Evolutionary conservation across 2,329 filamentous ascomycete genomes (phyloP).

Genomic region (Nigrospora sphaerica): DNA sequence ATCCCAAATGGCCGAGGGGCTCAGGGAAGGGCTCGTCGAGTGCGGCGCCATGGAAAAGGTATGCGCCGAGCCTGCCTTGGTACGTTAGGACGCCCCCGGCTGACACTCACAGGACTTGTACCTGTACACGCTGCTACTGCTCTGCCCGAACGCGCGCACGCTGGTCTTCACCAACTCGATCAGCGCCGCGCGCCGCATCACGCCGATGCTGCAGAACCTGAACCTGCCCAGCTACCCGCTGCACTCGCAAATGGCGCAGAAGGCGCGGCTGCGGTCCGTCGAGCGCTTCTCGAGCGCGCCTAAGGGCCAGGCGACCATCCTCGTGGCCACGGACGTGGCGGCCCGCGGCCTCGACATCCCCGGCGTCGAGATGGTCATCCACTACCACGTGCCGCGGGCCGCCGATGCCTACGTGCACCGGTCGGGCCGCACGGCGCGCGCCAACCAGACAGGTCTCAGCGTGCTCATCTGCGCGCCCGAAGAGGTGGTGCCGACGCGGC

Average conservation of each 20-base stretch:
- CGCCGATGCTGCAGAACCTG: constrained; percentile 77
- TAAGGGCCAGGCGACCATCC: constrained; percentile 50
- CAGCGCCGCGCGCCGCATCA: constrained; percentile 78
- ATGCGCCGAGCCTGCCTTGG: constrained; percentile 9
- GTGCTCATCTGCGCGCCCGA: constrained; percentile 87
- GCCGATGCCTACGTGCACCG: constrained; percentile 94
- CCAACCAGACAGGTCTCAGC: constrained; percentile 67
- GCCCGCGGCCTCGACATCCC: constrained; percentile 91
- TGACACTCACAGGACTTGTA: constrained; percentile 63
- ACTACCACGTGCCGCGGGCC: constrained; percentile 89
- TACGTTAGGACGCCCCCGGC: no score
- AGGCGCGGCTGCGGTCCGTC: constrained; percentile 85
- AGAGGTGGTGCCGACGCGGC: constrained; percentile 76
- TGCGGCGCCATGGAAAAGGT: constrained; percentile 92
- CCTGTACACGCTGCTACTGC: constrained; percentile 78
- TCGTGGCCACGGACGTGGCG: constrained; percentile 90
- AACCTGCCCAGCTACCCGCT: constrained; percentile 69
- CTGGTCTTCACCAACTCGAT: constrained; percentile 96
- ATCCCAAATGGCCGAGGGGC: constrained; percentile 76
- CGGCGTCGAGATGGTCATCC: constrained; percentile 79
- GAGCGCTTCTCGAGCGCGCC: constrained; percentile 74
- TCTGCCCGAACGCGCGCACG: constrained; percentile 73
- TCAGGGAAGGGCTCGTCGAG: constrained; percentile 87
- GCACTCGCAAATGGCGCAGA: constrained; percentile 93
- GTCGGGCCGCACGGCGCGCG: constrained; percentile 88